Base-by-base conservation (phyloP, 2,329 filamentous ascomycete genomes). In the Aspergillus tubingensis region DNA sequence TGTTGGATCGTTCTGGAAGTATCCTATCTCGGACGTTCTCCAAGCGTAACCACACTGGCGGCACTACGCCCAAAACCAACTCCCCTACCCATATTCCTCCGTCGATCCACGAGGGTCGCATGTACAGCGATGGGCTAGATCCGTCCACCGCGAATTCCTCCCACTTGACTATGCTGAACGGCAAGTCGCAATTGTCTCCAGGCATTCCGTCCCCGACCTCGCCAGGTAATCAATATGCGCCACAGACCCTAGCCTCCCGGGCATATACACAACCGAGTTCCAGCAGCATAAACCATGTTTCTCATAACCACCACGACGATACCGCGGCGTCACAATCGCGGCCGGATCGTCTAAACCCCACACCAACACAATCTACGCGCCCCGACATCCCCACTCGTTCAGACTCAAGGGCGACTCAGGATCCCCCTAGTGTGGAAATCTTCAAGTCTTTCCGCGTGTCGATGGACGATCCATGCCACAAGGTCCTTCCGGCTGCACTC, bases 391-490 rank as follows among this genome's bases (percentile, higher is more conserved):
- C 73, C 1, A 69, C 70, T 10, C 70, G 72, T 47, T 64, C 69
- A 19, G 71, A 76, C 15, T 74, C 73, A 25, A 62, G 71, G 59
- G 64, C 68, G 0, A 62, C 71, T 21, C 66, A 70, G 30, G 68
- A 69, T 53, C 76, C 77, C 7, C 77, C 77, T 15, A 80, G 77
- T 43, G 93, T 97, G 61, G 95, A 99, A 77, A 97, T 99, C 61
- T 98, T 98, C 87, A 99, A 99, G 76, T 96, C 91, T 1, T 99
- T 99, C 85, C 89, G 94, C 41, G 95, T 99, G 63, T 95, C 91
- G 74, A 96, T 98, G 85, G 95, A 99, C 68, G 95, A 99, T 72
- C 95, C 95, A 2, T 99, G 95, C 79, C 91, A 96, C 81, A 97
- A 97, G 75, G 95, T 99, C 27, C 83, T 99, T 2, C 95, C 95